Evolutionary conservation across 306 rosid genomes (phyloP).

Genomic region (Nissolia schottii): DNA sequence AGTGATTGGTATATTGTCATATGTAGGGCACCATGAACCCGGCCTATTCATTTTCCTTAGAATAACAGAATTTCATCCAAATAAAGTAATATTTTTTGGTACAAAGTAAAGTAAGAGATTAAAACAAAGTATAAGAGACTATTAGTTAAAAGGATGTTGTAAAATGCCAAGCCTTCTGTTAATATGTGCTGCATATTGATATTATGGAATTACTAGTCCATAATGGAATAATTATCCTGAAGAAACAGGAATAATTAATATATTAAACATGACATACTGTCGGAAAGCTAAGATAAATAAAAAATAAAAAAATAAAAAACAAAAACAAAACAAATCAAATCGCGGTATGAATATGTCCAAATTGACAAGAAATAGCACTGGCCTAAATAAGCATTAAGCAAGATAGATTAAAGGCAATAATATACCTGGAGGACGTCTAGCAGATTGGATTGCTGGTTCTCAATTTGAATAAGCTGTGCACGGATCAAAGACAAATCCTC

Average conservation of each 20-base stretch:
- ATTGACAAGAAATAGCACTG: constrained; percentile 4
- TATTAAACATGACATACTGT: neutral
- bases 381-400: neutral
- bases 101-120: no score
- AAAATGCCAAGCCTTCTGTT: neutral
- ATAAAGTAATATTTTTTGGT: no score
- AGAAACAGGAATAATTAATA: neutral
- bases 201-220: neutral
- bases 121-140: no score
- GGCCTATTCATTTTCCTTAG: no score
- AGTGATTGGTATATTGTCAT: no score
- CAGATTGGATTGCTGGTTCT: constrained; percentile 87
- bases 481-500: constrained; percentile 81
- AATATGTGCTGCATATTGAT: neutral
- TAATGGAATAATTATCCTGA: neutral
- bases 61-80: neutral
- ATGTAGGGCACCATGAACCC: no score
- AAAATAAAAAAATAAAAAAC: neutral
- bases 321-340: no score
- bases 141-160: constrained; percentile 1
- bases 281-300: neutral
- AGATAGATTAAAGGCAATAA: neutral
- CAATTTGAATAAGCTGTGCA: constrained; percentile 89
- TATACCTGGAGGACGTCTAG: constrained; percentile 84
- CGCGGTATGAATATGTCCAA: neutral